Conservation (phyloP, 148 eudicot species). For the Vaccinium vitisidaea region DNA sequence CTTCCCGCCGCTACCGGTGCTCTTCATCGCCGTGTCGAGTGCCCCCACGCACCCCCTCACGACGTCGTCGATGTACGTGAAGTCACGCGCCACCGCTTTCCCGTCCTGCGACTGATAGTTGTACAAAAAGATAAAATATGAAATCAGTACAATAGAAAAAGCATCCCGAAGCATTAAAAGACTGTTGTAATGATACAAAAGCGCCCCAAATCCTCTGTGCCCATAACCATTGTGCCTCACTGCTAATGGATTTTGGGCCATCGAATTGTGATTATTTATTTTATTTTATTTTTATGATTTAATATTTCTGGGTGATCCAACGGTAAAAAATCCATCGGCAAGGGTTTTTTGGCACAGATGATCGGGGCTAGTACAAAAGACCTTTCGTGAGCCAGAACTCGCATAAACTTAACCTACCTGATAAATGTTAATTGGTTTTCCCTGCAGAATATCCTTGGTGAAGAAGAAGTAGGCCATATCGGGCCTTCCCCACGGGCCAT, state of each 20-base stretch:
- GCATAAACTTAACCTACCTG: constrained; percentile 16
- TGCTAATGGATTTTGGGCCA: no score
- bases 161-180: not conserved
- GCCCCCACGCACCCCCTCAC: constrained; percentile 89
- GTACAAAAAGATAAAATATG: not conserved
- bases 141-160: not conserved
- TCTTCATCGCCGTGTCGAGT: constrained; percentile 89
- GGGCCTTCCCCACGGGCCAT: constrained; percentile 96
- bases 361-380: no score
- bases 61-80: constrained; percentile 84
- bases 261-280: no score
- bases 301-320: no score
- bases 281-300: no score
- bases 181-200: not conserved
- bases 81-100: constrained; percentile 85
- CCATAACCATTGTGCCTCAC: no score
- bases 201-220: no score
- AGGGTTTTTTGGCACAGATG: no score
- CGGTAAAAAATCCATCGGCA: no score
- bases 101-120: constrained; percentile 59
- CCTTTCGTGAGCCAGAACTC: no score
- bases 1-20: constrained; percentile 94
- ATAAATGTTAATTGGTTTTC: constrained; percentile 55
- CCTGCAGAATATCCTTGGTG: constrained; percentile 82
- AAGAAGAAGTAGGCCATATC: constrained; percentile 98